These are phyloP conservation scores for Calocera cornea DNA, from an alignment of 768 basidiomycete genomes.

Conservation along the genomic window DNA sequence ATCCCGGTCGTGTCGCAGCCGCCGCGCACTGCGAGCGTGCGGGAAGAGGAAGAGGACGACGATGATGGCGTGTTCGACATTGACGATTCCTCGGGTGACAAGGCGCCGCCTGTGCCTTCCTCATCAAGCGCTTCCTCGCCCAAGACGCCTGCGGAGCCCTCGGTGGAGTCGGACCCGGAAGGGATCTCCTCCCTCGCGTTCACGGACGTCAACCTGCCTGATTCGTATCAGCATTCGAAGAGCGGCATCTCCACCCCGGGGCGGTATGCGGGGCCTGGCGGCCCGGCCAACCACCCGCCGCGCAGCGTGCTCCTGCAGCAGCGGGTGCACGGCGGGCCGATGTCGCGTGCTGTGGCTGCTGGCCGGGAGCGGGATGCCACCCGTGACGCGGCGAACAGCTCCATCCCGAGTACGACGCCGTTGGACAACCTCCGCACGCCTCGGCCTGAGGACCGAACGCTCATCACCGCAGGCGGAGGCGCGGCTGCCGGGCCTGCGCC, in stretches of 20 bases:
- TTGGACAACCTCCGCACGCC: neutral
- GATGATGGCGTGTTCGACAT: slow-evolving; percentile 82
- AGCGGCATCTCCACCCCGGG: neutral
- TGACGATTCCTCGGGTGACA: slow-evolving; percentile 65
- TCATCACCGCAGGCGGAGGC: neutral
- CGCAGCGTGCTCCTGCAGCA: neutral
- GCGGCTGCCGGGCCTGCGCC: neutral
- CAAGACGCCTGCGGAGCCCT: neutral
- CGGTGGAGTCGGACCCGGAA: too few relatives aligned
- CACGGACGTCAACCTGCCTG: slow-evolving; percentile 8
- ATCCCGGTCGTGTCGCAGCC: slow-evolving; percentile 10
- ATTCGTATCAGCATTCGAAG: slow-evolving; percentile 7
- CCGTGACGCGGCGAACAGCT: neutral
- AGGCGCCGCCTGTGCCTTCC: neutral
- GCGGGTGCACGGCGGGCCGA: neutral
- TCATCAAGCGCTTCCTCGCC: neutral
- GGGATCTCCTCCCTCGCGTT: neutral
- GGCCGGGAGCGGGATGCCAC: neutral
- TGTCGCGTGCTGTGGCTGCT: neutral
- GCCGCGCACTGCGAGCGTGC: slow-evolving; percentile 8
- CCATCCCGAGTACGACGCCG: neutral
- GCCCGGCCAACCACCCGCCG: neutral
- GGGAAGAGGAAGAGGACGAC: slow-evolving; percentile 32
- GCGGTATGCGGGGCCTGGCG: neutral
- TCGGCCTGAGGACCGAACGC: neutral